Conservation (phyloP, 2,329 filamentous ascomycete genomes). For the Balansia obtecta region DNA sequence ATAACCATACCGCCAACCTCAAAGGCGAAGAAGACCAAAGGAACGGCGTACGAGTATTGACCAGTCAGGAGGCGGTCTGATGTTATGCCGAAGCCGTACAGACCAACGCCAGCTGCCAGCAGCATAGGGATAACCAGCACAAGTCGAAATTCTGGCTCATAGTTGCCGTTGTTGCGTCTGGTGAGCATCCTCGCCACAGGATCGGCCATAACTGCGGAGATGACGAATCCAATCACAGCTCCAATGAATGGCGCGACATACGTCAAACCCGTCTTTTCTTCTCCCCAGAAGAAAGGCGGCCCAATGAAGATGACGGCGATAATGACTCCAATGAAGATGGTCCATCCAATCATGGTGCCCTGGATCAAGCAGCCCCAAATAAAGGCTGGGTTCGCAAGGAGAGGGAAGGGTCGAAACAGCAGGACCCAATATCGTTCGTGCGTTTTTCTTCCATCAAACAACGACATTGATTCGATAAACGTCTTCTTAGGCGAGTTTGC, state of each 20-base stretch:
- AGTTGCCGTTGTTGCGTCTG: constrained; percentile 62
- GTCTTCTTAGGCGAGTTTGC: constrained; percentile 37
- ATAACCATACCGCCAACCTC: constrained; percentile 87
- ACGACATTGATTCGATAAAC: constrained; percentile 46
- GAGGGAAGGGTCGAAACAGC: constrained; percentile 61
- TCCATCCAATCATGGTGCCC: constrained; percentile 89
- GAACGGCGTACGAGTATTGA: constrained; percentile 58
- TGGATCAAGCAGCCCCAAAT: constrained; percentile 71
- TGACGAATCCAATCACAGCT: constrained; percentile 60
- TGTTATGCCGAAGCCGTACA: constrained; percentile 77
- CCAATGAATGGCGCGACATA: constrained; percentile 82
- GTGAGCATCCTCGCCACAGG: constrained; percentile 59
- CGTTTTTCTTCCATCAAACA: constrained; percentile 75
- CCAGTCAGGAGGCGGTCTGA: constrained; percentile 40
- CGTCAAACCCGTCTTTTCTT: constrained; percentile 73
- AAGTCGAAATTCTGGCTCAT: constrained; percentile 86
- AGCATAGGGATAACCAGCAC: constrained; percentile 73
- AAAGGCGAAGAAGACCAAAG: constrained; percentile 71
- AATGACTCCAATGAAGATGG: constrained; percentile 79
- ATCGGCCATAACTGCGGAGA: constrained; percentile 67
- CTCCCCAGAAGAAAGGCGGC: constrained; percentile 68
- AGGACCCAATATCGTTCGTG: constrained; percentile 59
- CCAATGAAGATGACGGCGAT: constrained; percentile 72
- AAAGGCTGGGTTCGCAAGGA: constrained; percentile 76
- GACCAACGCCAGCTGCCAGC: constrained; percentile 61